Base-by-base conservation (phyloP, 208 protist genomes). In the Leishmania tropica region DNA sequence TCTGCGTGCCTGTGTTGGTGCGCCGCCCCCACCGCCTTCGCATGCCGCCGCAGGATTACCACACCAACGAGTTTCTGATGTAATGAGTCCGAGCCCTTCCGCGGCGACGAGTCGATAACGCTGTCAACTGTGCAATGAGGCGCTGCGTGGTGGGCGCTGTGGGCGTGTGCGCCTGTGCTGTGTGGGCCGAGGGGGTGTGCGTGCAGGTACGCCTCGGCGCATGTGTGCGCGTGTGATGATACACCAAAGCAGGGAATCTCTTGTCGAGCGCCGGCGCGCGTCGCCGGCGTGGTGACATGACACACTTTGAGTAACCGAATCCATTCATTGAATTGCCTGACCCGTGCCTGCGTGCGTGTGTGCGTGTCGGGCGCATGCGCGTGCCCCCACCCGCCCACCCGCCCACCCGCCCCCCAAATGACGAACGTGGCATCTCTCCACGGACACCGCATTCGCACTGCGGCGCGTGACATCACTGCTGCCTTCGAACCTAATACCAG, bases 241-340 rank as follows among this genome's bases (percentile, higher is more conserved):
- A 84, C 75, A 82, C 82, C 79, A 86, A 88, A 88, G 85, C 78
- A 86, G 82, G 80, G 79, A 83, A 82, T 81, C 84, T 87, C 84
- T 87, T 87, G 84, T 87, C 84, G 84, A 87, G 79, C 81, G 78
- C 58, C 67, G 75, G 67, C 79, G 73, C 75, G 65, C 74, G 42
- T 75, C 67, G 62, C 67, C 70, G 58, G 73, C 60, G 81, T 84
- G 84, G 84, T 84, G 81, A 87, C 84, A 84, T 87, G 84, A 87
- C 79, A 87, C 83, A 87, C 80, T 84, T 84, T 84, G 81, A 76
- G 75, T 84, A 79, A 80, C 77, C 56, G 60, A n/a, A 84, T 84
- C 81, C 81, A 84, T 84, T 84, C 81, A 84, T 80, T 73, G 40
- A 77, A 56, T 42, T 47, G 37, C 10, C 65, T 71, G 65, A 71